Conservation (phyloP, 805 yeast genomes). For the Myxozyma sirexii region DNA sequence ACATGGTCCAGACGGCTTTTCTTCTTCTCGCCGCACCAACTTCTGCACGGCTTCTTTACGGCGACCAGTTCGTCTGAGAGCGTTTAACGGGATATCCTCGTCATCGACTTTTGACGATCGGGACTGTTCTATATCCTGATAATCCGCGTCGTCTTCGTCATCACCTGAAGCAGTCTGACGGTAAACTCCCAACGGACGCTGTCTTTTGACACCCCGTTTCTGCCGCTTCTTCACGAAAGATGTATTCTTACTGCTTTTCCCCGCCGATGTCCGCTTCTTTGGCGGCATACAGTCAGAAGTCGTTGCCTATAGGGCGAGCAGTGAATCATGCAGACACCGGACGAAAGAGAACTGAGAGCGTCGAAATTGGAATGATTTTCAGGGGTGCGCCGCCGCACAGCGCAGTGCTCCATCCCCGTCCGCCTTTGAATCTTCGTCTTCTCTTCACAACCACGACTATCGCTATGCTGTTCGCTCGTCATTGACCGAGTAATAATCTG, state of each 20-base stretch:
- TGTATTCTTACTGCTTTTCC: not conserved
- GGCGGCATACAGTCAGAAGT: not conserved
- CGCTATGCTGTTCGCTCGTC: too few species aligned
- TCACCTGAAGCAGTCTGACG: constrained; percentile 28
- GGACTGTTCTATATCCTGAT: constrained; percentile 1
- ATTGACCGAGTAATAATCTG: not conserved
- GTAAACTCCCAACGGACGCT: not conserved
- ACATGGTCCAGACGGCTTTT: not conserved
- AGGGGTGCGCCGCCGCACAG: too few species aligned
- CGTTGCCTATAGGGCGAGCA: too few species aligned
- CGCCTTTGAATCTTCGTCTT: too few species aligned
- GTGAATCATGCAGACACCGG: too few species aligned
- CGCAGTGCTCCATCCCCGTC: too few species aligned
- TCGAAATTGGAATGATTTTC: too few species aligned
- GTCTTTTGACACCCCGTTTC: not conserved
- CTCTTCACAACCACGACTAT: too few species aligned
- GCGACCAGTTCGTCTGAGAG: not conserved
- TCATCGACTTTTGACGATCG: not conserved
- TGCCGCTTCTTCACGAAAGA: not conserved
- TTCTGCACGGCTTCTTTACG: not conserved
- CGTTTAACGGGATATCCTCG: constrained; percentile 4
- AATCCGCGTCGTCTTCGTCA: constrained; percentile 27
- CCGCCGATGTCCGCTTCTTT: not conserved
- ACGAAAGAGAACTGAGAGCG: too few species aligned
- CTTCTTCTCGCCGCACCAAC: not conserved